These are phyloP conservation scores for Agrostemma githago DNA, from an alignment of 148 eudicot genomes.

Conservation along the genomic window DNA sequence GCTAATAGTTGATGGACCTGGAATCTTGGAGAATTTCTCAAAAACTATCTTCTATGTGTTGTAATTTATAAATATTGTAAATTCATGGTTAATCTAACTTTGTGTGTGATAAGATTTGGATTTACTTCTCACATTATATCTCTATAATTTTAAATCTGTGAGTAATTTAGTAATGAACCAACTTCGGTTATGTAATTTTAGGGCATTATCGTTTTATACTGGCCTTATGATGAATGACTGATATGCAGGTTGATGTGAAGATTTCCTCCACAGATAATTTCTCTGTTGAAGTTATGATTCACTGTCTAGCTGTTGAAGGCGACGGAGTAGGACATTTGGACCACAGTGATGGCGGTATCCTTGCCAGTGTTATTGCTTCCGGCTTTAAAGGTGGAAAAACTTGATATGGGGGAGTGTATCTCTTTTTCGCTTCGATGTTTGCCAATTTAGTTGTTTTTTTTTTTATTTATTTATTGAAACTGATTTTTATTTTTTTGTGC, in stretches of 20 bases:
- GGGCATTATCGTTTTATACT: background rate
- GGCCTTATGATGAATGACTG: slow-evolving; percentile 6
- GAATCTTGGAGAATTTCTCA: background rate
- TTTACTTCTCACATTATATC: background rate
- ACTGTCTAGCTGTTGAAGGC: slow-evolving; percentile 69
- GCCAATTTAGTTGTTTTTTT: too few species aligned
- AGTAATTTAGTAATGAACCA: background rate
- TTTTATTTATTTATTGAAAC: too few species aligned
- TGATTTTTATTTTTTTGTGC: too few species aligned
- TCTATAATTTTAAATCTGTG: background rate
- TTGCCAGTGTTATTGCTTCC: slow-evolving; percentile 77
- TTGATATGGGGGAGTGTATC: background rate
- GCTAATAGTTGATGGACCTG: background rate
- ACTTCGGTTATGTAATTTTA: background rate
- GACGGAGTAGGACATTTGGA: slow-evolving; percentile 88
- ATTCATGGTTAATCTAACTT: background rate
- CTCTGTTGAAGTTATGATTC: slow-evolving; percentile 70
- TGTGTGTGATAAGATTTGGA: background rate
- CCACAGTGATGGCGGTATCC: slow-evolving; percentile 79
- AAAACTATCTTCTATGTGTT: background rate
- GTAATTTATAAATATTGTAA: background rate
- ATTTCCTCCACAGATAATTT: slow-evolving; percentile 45
- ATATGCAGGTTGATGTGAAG: slow-evolving; percentile 61
- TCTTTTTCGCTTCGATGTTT: background rate
- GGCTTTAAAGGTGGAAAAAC: slow-evolving; percentile 69